phyloP scores from a whole-genome alignment of 306 rosid species.

The Macrotyloma uniflorum region DNA sequence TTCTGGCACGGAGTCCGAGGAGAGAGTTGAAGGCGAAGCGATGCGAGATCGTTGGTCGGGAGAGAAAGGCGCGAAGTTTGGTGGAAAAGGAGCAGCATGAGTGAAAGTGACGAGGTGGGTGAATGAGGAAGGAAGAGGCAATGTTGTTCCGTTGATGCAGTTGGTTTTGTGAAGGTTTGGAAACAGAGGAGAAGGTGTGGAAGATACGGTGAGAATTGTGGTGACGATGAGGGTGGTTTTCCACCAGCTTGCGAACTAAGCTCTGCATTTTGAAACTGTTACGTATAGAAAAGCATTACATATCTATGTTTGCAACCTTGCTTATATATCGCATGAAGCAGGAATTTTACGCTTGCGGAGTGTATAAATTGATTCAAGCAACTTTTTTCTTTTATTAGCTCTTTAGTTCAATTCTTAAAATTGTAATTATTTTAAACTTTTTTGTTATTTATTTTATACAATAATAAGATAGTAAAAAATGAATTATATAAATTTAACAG shows the following conservation, averaged over 20 bases:
- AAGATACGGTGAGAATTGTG: constrained; percentile 32
- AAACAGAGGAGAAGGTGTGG: constrained; percentile 38
- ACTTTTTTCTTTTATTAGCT: no score
- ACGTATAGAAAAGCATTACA: no score
- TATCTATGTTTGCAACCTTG: no score
- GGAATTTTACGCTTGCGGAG: no score
- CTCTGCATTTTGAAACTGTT: constrained; percentile 56
- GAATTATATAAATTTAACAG: no score
- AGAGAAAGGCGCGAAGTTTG: constrained; percentile 46
- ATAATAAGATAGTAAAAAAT: no score
- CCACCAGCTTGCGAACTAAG: constrained; percentile 42
- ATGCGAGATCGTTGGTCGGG: constrained; percentile 42
- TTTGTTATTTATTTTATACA: no score
- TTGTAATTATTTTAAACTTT: no score
- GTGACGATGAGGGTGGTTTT: constrained; percentile 17
- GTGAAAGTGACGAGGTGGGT: constrained; percentile 22
- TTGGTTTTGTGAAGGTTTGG: constrained; percentile 33
- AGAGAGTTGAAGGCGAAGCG: constrained; percentile 44
- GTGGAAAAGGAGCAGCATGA: constrained; percentile 48
- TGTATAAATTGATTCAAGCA: no score
- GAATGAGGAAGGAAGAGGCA: constrained; percentile 32
- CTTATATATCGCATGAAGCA: no score
- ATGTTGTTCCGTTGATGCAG: constrained; percentile 25
- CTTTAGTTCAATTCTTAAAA: no score
- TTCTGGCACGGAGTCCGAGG: constrained; percentile 36